A percentile compares a stretch with the other conserved stretches of the same genome.
Conservation (phyloP, 2,329 filamentous ascomycete genomes). For the Hymenoscyphus salicellus region DNA sequence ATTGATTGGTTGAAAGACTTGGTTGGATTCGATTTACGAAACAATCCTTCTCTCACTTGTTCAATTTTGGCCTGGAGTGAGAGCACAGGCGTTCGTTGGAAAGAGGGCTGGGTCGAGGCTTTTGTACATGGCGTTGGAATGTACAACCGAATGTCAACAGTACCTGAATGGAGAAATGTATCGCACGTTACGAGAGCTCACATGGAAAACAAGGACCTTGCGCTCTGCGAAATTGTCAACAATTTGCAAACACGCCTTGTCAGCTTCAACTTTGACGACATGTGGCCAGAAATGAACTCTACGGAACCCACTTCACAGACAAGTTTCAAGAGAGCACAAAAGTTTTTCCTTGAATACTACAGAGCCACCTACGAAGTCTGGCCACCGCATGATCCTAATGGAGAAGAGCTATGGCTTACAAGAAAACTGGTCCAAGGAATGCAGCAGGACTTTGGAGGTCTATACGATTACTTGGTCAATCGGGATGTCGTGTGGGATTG, state of each 20-base stretch:
- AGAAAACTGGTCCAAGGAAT: slow-evolving; percentile 54
- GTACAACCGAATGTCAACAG: slow-evolving; percentile 50
- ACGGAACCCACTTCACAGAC: slow-evolving; percentile 38
- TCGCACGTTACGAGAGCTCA: slow-evolving; percentile 62
- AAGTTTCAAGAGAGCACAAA: slow-evolving; percentile 57
- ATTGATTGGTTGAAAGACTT: slow-evolving; percentile 58
- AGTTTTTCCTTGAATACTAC: slow-evolving; percentile 60
- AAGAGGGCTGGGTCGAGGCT: slow-evolving; percentile 64
- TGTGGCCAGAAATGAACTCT: slow-evolving; percentile 50
- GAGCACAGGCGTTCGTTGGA: slow-evolving; percentile 56
- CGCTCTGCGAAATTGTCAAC: slow-evolving; percentile 60
- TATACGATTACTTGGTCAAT: slow-evolving; percentile 71
- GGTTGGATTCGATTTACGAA: slow-evolving; percentile 62
- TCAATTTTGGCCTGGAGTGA: slow-evolving; percentile 66
- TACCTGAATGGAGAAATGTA: slow-evolving; percentile 55
- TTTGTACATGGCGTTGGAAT: slow-evolving; percentile 67
- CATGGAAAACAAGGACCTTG: slow-evolving; percentile 58
- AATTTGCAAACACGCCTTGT: slow-evolving; percentile 60
- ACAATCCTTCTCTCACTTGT: slow-evolving; percentile 57
- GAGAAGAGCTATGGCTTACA: slow-evolving; percentile 58
- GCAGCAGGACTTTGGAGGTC: slow-evolving; percentile 63
- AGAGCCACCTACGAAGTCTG: slow-evolving; percentile 55
- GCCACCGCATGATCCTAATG: slow-evolving; percentile 50
- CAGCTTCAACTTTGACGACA: slow-evolving; percentile 58
- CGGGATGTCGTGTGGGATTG: slow-evolving; percentile 64